phyloP scores from a whole-genome alignment of 2,329 filamentous ascomycete species.

The Alternaria burnsii region DNA sequence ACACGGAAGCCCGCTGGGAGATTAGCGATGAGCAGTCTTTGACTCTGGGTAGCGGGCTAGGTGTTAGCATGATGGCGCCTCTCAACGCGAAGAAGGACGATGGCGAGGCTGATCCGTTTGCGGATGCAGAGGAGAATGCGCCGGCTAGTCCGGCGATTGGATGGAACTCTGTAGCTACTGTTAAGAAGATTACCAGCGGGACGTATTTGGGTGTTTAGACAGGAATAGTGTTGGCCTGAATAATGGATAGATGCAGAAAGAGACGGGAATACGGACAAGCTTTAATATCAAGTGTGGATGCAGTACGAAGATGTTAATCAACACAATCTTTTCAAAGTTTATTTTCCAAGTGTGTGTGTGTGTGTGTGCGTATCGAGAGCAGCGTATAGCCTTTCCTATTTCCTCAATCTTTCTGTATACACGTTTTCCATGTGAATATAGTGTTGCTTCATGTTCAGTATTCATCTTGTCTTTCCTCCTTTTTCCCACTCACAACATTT shows the following conservation, averaged over 20 bases:
- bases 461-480: not conserved
- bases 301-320: slow-evolving; percentile 1
- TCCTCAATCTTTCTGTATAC: not conserved
- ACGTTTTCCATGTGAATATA: not conserved
- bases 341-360: not conserved
- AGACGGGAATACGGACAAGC: not conserved
- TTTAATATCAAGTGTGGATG: not conserved
- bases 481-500: not conserved
- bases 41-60: slow-evolving; percentile 69
- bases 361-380: not conserved
- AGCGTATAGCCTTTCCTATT: not conserved
- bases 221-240: slow-evolving; percentile 3
- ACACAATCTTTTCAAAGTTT: not conserved
- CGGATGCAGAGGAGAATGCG: slow-evolving; percentile 63
- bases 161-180: slow-evolving; percentile 46
- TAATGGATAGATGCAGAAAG: not conserved
- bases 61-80: slow-evolving; percentile 53
- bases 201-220: slow-evolving; percentile 48
- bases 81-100: slow-evolving; percentile 52
- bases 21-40: slow-evolving; percentile 60
- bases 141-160: slow-evolving; percentile 34
- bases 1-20: slow-evolving; percentile 86
- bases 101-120: slow-evolving; percentile 72
- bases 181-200: slow-evolving; percentile 50
- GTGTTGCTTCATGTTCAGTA: not conserved